Percentiles rank a stretch among this genome's conserved stretches.
phyloP scores from a whole-genome alignment of 1,284 basidiomycete genomes.

The Heterobasidion parviporum region DNA sequence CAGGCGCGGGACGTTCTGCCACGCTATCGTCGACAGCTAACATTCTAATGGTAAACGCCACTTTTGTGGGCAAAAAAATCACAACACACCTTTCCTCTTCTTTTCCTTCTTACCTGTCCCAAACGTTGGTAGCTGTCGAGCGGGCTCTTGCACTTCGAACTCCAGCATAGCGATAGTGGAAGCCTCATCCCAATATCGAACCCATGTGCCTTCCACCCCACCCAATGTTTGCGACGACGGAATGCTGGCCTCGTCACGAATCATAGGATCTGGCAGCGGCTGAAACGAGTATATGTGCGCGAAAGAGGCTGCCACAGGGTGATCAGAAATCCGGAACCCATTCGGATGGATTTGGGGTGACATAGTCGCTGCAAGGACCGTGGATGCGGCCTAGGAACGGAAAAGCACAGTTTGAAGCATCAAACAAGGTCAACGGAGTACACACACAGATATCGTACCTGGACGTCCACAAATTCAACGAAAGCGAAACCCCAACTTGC shows the following conservation, averaged over 20 bases:
- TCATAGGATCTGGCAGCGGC: slow-evolving; percentile 61
- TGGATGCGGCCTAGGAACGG: slow-evolving; percentile 49
- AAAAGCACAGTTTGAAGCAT: slow-evolving; percentile 9
- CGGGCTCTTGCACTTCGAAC: slow-evolving; percentile 69
- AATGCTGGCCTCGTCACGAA: slow-evolving; percentile 68
- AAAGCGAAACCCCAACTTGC: slow-evolving; percentile 89
- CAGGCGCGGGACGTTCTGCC: slow-evolving; percentile 18
- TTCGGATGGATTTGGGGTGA: slow-evolving; percentile 77
- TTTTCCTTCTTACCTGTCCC: slow-evolving; percentile 55
- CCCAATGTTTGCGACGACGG: slow-evolving; percentile 57
- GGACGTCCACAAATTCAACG: slow-evolving; percentile 79
- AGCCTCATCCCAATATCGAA: slow-evolving; percentile 78
- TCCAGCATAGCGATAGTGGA: slow-evolving; percentile 65
- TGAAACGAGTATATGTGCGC: slow-evolving; percentile 83
- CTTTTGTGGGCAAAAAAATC: neutral
- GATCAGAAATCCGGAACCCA: slow-evolving; percentile 81
- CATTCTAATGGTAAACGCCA: neutral
- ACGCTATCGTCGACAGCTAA: slow-evolving; percentile 9
- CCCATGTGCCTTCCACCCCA: slow-evolving; percentile 61
- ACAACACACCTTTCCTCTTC: slow-evolving; percentile 47
- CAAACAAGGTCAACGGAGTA: slow-evolving; percentile 2
- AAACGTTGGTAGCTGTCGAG: slow-evolving; percentile 23
- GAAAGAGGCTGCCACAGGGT: slow-evolving; percentile 82
- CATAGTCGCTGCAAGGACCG: slow-evolving; percentile 73
- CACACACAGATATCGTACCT: slow-evolving; percentile 36